Base-by-base conservation (phyloP, 176 grass and related monocot species). In the Oryza longistaminata region DNA sequence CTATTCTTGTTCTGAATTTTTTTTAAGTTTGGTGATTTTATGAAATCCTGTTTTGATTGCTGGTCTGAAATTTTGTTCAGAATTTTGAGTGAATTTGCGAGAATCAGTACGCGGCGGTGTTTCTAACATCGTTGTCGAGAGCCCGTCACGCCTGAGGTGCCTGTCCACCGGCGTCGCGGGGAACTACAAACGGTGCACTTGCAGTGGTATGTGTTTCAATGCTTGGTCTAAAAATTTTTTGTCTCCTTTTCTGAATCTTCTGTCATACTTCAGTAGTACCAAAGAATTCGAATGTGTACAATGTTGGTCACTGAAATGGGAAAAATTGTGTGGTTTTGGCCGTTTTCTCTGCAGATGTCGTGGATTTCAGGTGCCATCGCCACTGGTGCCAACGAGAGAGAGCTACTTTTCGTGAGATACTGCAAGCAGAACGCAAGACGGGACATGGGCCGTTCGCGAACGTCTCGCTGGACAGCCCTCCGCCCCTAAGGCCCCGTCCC, bases 291-390 rank as follows among this genome's bases (percentile, higher is more conserved):
- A 53, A 37, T 6, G 50, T 19, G 50, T 19, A 14, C 10, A n/a
- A n/a, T 65, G 29, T 6, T 74, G 5, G 65, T 80, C 1, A 1
- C 26, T 48, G 52, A 78, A 64, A 58, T 11, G 9, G 13, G 25
- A 2, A 14, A 34, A 17, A 15, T 60, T 53, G 50, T 4, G 9
- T 11, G 11, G 39, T 22, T 35, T 53, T 9, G 12, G 37, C 0
- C 35, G 29, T 31, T 26, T 0, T 16, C n/a, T n/a, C 31, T 62
- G 82, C 81, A 96, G 94, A 99, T 99, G 91, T 94, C 97, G 97
- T 94, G 12, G 97, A 99, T 99, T 99, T 77, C 97, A 99, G 86
- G 97, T 99, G 73, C 92, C 97, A 1, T 96, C 97, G 13, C 97
- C 97, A 2, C 86, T 99, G 4, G 97, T 99, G 42, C 93, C 97